Evolutionary conservation across 805 yeast species (phyloP).

Genomic region (Saturnispora quitensis): DNA sequence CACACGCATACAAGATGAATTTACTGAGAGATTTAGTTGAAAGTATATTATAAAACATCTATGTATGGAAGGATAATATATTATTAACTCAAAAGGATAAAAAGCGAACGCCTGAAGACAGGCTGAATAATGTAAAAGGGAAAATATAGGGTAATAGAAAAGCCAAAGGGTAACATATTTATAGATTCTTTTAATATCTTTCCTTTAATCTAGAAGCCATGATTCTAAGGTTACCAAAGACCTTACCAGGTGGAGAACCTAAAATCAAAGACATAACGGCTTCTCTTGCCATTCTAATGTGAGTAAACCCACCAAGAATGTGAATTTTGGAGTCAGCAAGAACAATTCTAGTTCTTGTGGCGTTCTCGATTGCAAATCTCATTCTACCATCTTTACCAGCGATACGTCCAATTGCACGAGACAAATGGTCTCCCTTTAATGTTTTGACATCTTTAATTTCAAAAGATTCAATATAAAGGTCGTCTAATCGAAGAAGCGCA

Average conservation of each 20-base stretch:
- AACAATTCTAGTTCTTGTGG: slow-evolving; percentile 95
- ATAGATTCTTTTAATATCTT: slow-evolving; percentile 47
- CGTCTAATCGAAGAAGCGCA: slow-evolving; percentile 88
- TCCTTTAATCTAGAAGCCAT: slow-evolving; percentile 97
- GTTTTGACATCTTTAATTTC: slow-evolving; percentile 97
- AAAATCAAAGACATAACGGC: slow-evolving; percentile 89
- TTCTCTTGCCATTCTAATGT: slow-evolving; percentile 97
- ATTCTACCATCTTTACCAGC: slow-evolving; percentile 99
- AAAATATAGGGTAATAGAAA: not conserved
- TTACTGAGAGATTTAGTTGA: slow-evolving; percentile 35
- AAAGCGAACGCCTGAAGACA: not conserved
- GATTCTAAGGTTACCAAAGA: slow-evolving; percentile 92
- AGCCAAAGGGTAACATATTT: not conserved
- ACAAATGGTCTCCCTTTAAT: slow-evolving; percentile 88
- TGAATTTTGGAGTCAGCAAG: slow-evolving; percentile 95
- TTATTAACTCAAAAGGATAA: not conserved
- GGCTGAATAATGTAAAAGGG: not conserved
- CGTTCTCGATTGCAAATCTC: slow-evolving; percentile 96
- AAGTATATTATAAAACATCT: not conserved
- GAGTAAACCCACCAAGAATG: slow-evolving; percentile 93
- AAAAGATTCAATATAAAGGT: slow-evolving; percentile 91
- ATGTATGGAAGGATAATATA: not conserved
- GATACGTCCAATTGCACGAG: slow-evolving; percentile 98
- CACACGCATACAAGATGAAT: slow-evolving; percentile 50
- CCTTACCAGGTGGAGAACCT: slow-evolving; percentile 98